Evolutionary conservation across 2,329 filamentous ascomycete species (phyloP).

Genomic region (Podosphaera fusca): DNA sequence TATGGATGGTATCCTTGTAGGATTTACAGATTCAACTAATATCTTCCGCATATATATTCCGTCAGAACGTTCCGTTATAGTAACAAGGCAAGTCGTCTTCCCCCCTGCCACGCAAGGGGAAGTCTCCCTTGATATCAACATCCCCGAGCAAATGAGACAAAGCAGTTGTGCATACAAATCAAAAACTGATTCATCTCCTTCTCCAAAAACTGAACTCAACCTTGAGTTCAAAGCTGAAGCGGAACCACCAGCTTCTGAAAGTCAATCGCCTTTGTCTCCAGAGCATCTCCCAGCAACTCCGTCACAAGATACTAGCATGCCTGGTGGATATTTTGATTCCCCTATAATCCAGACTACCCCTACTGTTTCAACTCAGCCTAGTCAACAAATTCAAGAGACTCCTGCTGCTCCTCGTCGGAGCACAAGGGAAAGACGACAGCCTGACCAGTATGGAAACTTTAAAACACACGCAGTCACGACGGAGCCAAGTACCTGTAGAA

Average conservation of each 20-base stretch:
- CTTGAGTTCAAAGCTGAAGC: not conserved
- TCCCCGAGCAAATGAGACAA: not conserved
- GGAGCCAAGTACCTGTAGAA: not conserved
- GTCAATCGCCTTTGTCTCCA: not conserved
- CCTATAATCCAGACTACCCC: not conserved
- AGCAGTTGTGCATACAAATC: not conserved
- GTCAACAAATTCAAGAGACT: not conserved
- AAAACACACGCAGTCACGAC: not conserved
- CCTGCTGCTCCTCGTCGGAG: not conserved
- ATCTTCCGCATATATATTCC: conserved; percentile 1
- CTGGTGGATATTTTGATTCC: not conserved
- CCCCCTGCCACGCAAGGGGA: not conserved
- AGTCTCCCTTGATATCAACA: not conserved
- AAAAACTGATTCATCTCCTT: not conserved
- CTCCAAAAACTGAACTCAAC: not conserved
- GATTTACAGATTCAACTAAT: not conserved
- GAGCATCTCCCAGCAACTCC: not conserved
- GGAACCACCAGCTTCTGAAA: not conserved
- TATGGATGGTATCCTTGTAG: not conserved
- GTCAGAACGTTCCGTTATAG: not conserved
- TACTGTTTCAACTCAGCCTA: not conserved
- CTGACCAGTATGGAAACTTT: not conserved
- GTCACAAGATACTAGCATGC: not conserved
- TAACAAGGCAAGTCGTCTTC: not conserved
- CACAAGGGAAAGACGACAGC: not conserved